Base-by-base conservation (phyloP, 345 rosid species). In the Theobroma cacao region DNA sequence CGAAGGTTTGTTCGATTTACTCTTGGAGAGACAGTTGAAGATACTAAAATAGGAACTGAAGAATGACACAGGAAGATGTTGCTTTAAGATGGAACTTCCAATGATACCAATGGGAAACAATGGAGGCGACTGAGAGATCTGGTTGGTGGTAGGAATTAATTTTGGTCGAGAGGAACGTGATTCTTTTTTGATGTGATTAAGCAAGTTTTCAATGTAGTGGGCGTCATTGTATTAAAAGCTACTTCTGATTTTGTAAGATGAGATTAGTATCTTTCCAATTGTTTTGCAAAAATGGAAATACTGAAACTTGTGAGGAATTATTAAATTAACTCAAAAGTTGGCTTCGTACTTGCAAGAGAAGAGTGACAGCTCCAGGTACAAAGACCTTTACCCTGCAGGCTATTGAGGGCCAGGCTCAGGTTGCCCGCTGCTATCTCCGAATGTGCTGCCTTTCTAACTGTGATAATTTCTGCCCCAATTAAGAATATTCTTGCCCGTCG, bases 1-100 rank as follows among this genome's bases (percentile, higher is more conserved):
- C 79, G 94, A 77, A 88, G 93, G 81, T 90, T 94, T 79, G 81
- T 85, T 28, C 82, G 81, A 78, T 94, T 90, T 68, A 90, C 95
- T 10, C 95, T 94, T 47, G 97, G 97, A 62, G 97, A 91, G 85
- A 77, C 83, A n/a, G 82, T 40, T 24, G 88, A 82, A 77, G 72
- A 74, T 63, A 63, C 79, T 1, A 52, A 75, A 80, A 18, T 82
- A 18, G 81, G 63, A 67, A 43, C 80, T n/a, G 77, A 67, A 83
- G 77, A 76, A 20, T 66, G 68, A 76, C 58, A 56, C 3, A 31
- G 13, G 36, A 47, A 61, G 8, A 24, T 18, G 33, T 18, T 10
- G 24, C 10, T 24, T 18, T 4, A 52, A 50, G 34, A 56, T 45
- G 31, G 69, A 72, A 30, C 52, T 28, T 47, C 36, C 50, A 69